These are phyloP conservation scores for Tagetes erecta DNA, from an alignment of 129 eudicot genomes.

Conservation along the genomic window DNA sequence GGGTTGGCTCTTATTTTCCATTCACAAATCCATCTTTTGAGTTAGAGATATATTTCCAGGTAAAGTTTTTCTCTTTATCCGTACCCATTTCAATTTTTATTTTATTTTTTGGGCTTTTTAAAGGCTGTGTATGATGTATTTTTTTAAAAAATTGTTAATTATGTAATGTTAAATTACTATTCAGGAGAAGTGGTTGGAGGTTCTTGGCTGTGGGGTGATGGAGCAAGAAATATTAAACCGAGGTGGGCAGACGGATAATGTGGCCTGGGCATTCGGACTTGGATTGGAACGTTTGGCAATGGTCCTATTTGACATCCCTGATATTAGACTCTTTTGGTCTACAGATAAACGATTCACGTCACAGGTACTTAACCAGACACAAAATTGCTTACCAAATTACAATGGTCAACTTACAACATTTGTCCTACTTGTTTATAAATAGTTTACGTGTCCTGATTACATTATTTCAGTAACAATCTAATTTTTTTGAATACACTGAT, in stretches of 20 bases:
- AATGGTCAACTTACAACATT: background rate
- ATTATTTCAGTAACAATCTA: too few species aligned
- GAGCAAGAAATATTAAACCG: slow-evolving; percentile 86
- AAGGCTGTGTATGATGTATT: background rate
- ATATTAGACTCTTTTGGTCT: slow-evolving; percentile 86
- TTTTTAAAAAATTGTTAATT: background rate
- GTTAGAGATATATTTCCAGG: slow-evolving; percentile 95
- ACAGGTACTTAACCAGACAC: slow-evolving; percentile 46
- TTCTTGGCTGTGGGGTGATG: slow-evolving; percentile 94
- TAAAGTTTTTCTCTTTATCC: slow-evolving; percentile 23
- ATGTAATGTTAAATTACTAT: slow-evolving; percentile 10
- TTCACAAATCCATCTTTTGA: slow-evolving; percentile 92
- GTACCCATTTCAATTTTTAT: background rate
- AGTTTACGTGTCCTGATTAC: background rate
- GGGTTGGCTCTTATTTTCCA: slow-evolving; percentile 96
- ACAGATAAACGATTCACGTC: slow-evolving; percentile 76
- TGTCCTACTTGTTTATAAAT: background rate
- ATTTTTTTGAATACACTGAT: background rate
- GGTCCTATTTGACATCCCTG: slow-evolving; percentile 79
- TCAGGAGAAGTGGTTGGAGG: slow-evolving; percentile 94
- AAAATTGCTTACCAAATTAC: background rate
- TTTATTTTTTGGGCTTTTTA: background rate
- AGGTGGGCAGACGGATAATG: slow-evolving; percentile 63
- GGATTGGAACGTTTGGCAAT: slow-evolving; percentile 84
- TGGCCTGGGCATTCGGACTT: slow-evolving; percentile 87